Base-by-base conservation (phyloP, 164 flowering plant genomes). In the Dillenia suffruticosa region DNA sequence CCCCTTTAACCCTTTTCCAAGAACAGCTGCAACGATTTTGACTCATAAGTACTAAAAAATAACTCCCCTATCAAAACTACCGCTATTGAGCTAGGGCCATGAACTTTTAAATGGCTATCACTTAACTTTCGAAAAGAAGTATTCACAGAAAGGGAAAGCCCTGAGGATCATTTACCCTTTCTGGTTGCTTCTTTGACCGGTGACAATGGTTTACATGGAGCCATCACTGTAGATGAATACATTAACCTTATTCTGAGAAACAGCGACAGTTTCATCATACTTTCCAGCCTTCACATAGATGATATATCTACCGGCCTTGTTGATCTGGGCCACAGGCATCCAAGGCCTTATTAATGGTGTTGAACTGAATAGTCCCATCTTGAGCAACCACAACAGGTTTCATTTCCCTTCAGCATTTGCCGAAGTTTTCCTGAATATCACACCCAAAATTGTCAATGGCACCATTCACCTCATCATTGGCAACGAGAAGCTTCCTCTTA, bases 321-420 rank as follows among this genome's bases (percentile, higher is more conserved):
- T 65, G 62, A 54, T 72, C 72, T 0, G 88, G 85, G 22, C 22
- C 22, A 51, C 56, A 57, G 0, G 81, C 71, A 2, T 44, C 61
- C 5, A 82, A 65, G 2, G 92, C 87, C 1, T 63, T 84, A 8
- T 44, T 22, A 17, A 86, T 81, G 22, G 76, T 79, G 64, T 61
- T 77, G 58, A 40, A 84, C 16, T 84, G 76, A 2, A 85, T 85
- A n/a, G 74, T 79, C 0, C 92, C 92, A 61, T 86, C 89, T 51
- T 77, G 40, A 12, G 87, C 87, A 61, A 80, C 79, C 9, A 68
- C 84, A 53, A 78, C 63, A 3, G 90, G 81, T 16, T 1, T 72
- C 49, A 72, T 32, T 32, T 32, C 40, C 7, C 14, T 0, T 44
- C 49, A 1, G 15, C 68, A 0, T 51, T 65, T 0, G 62, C 77